Evolutionary conservation across 331 rosid genomes (phyloP).

Genomic region (Spiraea crenata): DNA sequence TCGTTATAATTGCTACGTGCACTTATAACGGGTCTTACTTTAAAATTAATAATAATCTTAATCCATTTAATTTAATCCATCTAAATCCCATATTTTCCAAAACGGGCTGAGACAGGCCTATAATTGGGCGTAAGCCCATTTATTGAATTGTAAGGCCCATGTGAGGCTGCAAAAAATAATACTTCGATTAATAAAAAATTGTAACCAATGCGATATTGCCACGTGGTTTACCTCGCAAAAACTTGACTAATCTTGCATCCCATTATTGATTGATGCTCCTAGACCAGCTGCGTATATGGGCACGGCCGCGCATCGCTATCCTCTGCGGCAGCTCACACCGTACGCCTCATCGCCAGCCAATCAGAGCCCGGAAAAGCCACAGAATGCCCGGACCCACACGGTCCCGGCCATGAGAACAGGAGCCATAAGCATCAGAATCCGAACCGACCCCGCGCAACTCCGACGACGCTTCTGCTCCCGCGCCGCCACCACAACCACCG

Average conservation of each 20-base stretch:
- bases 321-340: constrained; percentile 5
- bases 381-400: constrained; percentile 20
- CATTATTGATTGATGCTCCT: not conserved
- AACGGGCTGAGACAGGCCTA: not conserved
- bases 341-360: constrained; percentile 6
- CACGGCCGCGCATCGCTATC: constrained; percentile 5
- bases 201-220: not conserved
- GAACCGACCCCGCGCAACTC: not conserved
- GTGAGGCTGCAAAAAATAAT: too few relatives aligned
- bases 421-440: not conserved
- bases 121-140: not conserved
- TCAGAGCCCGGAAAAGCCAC: not conserved
- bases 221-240: not conserved
- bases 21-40: too few relatives aligned
- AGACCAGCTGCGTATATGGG: constrained; percentile 2
- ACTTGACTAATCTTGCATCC: not conserved
- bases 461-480: not conserved
- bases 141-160: not conserved
- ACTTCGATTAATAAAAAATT: not conserved
- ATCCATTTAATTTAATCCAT: too few relatives aligned
- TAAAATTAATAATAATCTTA: too few relatives aligned
- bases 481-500: not conserved
- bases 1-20: too few relatives aligned
- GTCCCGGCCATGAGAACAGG: constrained; percentile 9
- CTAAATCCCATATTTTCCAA: too few relatives aligned